Base-by-base conservation (phyloP, 2,329 filamentous ascomycete genomes). In the Aaosphaeria arxii region DNA sequence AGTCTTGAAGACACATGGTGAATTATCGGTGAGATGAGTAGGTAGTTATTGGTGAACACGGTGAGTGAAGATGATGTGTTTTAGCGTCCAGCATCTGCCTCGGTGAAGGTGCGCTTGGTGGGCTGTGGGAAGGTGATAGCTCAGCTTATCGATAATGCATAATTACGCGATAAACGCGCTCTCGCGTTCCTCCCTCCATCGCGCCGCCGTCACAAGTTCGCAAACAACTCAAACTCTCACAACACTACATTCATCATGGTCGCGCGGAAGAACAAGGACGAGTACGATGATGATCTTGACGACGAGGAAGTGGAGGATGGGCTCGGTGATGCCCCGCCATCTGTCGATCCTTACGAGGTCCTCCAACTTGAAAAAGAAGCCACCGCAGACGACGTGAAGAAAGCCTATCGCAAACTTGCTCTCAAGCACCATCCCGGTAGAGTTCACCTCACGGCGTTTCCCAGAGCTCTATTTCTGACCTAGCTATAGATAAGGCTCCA, bases 351-450 rank as follows among this genome's bases (percentile, higher is more conserved):
- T 0, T 99, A 99, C 64, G 81, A 85, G 59, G 82, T 92, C 46
- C 83, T 99, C 6, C 81, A 77, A 24, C 70, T 99, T 38, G 79
- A 85, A 35, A 82, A 83, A 51, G 76, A 81, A 45, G 91, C 91
- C 11, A 88, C 87, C 0, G 74, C 84, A 38, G 84, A 90, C 53
- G 83, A 96, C 62, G 82, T 99, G 74, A 96, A 95, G 69, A 84
- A 83, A 13, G 90, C 92, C 13, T 99, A 99, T 75, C 88, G 90
- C 65, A 96, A 95, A 69, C 84, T 87, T 44, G 94, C 94, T 4
- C 78, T 99, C 50, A 91, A 85, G 69, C 82, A 91, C 60, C 94
- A 99, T 57, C 76, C 77, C 45, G 76, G 77, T 92, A 80, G 13
- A 53, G 30, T 5, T 9, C 7, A 4, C 59, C 73, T 49, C 33